Evolutionary conservation across 2,329 filamentous ascomycete genomes (phyloP).

Genomic region (Balansia obtecta): DNA sequence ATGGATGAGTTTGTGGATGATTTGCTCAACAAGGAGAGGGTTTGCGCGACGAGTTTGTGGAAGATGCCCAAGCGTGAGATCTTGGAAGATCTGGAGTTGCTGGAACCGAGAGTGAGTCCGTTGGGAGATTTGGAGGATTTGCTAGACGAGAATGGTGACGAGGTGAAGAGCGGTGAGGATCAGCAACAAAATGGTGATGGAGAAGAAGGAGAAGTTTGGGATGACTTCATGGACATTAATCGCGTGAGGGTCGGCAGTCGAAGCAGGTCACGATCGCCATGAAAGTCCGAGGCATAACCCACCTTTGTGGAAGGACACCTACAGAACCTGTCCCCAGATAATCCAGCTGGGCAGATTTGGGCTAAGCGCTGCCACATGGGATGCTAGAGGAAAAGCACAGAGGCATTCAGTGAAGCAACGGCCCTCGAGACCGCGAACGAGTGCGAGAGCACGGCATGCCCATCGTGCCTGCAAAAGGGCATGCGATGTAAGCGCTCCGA

Average conservation of each 20-base stretch:
- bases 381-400: not conserved
- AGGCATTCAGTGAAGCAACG: not conserved
- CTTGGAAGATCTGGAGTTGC: conserved; percentile 75
- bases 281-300: not conserved
- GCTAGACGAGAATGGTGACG: conserved; percentile 41
- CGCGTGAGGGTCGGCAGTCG: conserved; percentile 11
- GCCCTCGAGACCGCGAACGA: not conserved
- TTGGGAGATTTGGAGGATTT: conserved; percentile 68
- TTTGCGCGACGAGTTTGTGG: conserved; percentile 86
- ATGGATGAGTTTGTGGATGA: conserved; percentile 94
- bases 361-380: not conserved
- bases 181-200: conserved; percentile 12
- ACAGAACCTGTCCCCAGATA: not conserved
- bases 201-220: conserved; percentile 15
- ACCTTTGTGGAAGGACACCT: not conserved
- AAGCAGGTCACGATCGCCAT: conserved; percentile 14
- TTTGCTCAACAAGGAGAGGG: conserved; percentile 72
- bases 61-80: conserved; percentile 75
- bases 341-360: not conserved
- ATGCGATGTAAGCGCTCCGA: too few species aligned
- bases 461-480: too few species aligned
- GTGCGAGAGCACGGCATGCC: not conserved
- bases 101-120: conserved; percentile 77
- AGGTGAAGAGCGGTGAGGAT: conserved; percentile 10
- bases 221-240: conserved; percentile 27